Percentiles rank a stretch among this genome's conserved stretches.
Conservation (phyloP, 345 rosid genomes). For the Eucalyptus brandiana region DNA sequence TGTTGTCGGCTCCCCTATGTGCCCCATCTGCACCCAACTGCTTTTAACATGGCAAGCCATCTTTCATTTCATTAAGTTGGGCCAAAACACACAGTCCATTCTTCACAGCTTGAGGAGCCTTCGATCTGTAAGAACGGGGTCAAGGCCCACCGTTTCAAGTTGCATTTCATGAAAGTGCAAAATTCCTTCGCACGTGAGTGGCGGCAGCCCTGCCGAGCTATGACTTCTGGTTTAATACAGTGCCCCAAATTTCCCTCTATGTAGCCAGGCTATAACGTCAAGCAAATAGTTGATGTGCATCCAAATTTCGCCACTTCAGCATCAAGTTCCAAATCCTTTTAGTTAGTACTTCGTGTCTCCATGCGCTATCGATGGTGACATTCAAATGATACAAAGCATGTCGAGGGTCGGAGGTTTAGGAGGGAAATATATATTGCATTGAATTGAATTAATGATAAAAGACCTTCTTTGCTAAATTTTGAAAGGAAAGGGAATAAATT, state of each 20-base stretch:
- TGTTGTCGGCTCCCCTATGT: neutral
- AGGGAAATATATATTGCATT: no score
- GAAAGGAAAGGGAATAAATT: no score
- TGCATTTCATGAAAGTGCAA: neutral
- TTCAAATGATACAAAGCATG: neutral
- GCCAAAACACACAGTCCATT: neutral
- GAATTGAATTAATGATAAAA: no score
- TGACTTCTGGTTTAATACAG: neutral
- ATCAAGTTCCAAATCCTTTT: no score
- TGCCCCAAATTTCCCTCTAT: neutral
- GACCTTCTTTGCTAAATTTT: no score
- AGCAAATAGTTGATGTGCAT: neutral
- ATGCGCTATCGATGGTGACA: rapidly evolving
- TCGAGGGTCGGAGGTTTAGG: no score
- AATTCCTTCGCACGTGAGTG: neutral
- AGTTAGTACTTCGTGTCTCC: neutral
- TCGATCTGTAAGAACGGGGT: neutral
- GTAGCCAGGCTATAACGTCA: neutral
- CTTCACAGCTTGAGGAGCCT: neutral
- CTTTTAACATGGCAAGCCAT: neutral
- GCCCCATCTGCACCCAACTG: neutral
- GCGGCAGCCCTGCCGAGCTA: neutral
- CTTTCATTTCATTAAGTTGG: neutral
- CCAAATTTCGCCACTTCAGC: neutral
- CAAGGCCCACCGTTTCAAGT: neutral